Conservation (phyloP, 805 yeast species). For the Sugiyamaella floridensis region DNA sequence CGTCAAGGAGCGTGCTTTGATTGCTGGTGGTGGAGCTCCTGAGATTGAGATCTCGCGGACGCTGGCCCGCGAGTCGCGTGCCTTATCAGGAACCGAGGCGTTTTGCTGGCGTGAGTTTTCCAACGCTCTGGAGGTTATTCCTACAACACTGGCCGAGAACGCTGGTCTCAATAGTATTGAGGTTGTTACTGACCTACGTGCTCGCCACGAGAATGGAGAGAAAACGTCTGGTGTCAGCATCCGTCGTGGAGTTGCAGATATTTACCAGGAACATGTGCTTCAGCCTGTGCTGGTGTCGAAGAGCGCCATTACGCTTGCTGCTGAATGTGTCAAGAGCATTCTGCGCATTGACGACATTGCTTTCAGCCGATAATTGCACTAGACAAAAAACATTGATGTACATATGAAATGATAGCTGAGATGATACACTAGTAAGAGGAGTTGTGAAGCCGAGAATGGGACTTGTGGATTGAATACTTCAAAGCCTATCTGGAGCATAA, state of each 20-base stretch:
- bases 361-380: conserved; percentile 56
- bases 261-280: conserved; percentile 86
- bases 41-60: conserved; percentile 83
- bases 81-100: conserved; percentile 78
- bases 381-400: background rate
- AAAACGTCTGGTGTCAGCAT: conserved; percentile 92
- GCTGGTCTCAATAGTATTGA: conserved; percentile 90
- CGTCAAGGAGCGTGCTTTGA: conserved; percentile 79
- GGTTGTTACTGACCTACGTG: conserved; percentile 86
- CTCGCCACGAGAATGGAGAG: conserved; percentile 86
- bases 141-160: conserved; percentile 90
- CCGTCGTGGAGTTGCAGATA: conserved; percentile 88
- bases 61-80: conserved; percentile 61
- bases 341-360: conserved; percentile 96
- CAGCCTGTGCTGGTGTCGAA: conserved; percentile 95
- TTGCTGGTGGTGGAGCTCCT: conserved; percentile 99
- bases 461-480: too few relatives aligned
- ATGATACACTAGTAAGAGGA: background rate
- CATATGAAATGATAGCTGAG: background rate
- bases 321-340: conserved; percentile 94
- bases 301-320: conserved; percentile 88
- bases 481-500: too few relatives aligned
- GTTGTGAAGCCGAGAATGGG: too few relatives aligned
- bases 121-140: conserved; percentile 83
- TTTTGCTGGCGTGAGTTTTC: conserved; percentile 90